Percentiles rank a stretch among this genome's conserved stretches.
Conservation (phyloP, 2,329 filamentous ascomycete species). For the Eurotiales sp. region DNA sequence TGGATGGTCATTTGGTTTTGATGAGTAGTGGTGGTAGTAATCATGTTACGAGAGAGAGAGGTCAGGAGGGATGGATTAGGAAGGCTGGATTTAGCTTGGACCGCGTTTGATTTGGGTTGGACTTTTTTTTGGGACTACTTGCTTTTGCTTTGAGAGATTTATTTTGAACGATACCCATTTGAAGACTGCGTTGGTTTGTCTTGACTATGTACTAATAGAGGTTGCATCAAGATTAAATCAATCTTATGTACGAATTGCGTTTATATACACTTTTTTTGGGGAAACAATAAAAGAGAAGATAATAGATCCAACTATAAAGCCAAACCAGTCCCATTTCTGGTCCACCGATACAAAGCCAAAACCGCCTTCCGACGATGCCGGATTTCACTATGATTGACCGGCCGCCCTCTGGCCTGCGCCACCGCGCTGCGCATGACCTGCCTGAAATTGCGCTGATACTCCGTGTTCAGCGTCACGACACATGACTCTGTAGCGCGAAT, state of each 20-base stretch:
- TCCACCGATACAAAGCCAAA: conserved; percentile 83
- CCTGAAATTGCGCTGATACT: conserved; percentile 94
- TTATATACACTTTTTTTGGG: too few relatives aligned
- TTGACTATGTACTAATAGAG: too few relatives aligned
- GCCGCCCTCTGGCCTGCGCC: conserved; percentile 77
- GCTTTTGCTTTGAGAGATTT: too few relatives aligned
- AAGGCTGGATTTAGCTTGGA: conserved; percentile 13
- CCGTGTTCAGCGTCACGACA: conserved; percentile 85
- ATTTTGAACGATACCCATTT: too few relatives aligned
- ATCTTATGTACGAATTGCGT: not conserved
- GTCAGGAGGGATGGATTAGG: not conserved
- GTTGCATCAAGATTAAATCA: too few relatives aligned
- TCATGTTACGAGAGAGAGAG: not conserved
- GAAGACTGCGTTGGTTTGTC: too few relatives aligned
- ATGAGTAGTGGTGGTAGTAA: conserved; percentile 21
- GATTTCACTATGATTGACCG: conserved; percentile 81
- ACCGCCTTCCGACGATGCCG: conserved; percentile 80
- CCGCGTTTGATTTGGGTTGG: not conserved
- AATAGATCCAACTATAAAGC: conserved; percentile 44
- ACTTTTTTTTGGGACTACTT: too few relatives aligned
- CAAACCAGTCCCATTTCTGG: conserved; percentile 81
- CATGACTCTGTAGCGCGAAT: conserved; percentile 89
- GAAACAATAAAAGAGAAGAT: too few relatives aligned
- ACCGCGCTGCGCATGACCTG: conserved; percentile 92
- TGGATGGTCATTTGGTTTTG: conserved; percentile 36